Evolutionary conservation across 352 stramenopile genomes (phyloP), one percentile per base, ranked within the genome.

Genomic region (Phytophthora pinifolia): DNA sequence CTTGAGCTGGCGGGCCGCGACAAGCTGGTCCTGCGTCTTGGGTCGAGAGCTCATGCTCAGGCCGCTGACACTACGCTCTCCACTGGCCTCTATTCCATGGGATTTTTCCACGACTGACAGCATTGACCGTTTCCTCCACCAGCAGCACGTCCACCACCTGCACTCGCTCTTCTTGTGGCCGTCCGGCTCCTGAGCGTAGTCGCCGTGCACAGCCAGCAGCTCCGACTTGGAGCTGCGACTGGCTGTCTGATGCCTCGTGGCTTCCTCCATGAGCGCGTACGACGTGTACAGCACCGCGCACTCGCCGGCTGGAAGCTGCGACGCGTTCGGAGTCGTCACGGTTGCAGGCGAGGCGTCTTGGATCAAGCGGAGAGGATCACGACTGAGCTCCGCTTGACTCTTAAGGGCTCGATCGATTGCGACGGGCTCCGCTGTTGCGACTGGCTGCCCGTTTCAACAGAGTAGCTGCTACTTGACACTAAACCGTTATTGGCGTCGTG

Each of bases 21-120:
- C 47, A 3, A 82, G 30, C 50, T 83, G 70, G 33, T 81, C 76
- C 34, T 69, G 58, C 0, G 65, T 74, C 27, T 74, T 62, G 14
- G 49, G 47, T 12, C 51, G 45, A 8, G 36, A 22, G 25, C 59
- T 71, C 12, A 53, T 27, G 38, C 59, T 68, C 4, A 33, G 31
- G 4, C 67, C 43, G 43, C 50, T 65, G 3, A 37, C 25, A 30
- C 50, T 60, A 37, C 47, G 53, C 29, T 61, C 64, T 13, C 55
- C 45, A 13, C 54, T 65, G 31, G 43, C 53, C 43, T 72, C 59
- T 4, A 67, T 8, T 5, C 18, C 29, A 6, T 54, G 46, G 3
- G 39, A 35, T 25, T 60, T 67, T 1, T 54, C 34, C 18, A 35
- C 31, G 6, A 30, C 20, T 10, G 46, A 17, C 6, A 41, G 25